phyloP scores from a whole-genome alignment of 768 basidiomycete genomes.

The Boletus reticuloceps region DNA sequence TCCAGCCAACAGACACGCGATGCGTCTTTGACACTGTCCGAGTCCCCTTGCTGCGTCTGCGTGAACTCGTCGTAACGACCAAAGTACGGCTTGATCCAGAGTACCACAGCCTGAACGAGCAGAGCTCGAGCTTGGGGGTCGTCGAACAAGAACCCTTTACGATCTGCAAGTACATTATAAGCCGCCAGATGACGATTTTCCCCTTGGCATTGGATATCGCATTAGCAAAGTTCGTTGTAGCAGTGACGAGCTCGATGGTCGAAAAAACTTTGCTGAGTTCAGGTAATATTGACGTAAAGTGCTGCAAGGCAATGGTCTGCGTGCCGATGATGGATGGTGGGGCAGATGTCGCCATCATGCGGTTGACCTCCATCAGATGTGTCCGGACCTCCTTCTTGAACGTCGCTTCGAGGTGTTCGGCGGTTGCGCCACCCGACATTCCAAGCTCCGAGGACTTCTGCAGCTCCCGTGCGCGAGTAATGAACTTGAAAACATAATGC shows the following conservation, averaged over 20 bases:
- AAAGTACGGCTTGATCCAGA: conserved; percentile 95
- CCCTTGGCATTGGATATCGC: conserved; percentile 75
- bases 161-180: conserved; percentile 91
- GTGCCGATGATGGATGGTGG: conserved; percentile 93
- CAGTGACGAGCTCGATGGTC: conserved; percentile 79
- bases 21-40: conserved; percentile 63
- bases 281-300: conserved; percentile 90
- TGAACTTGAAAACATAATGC: conserved; percentile 96
- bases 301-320: conserved; percentile 90
- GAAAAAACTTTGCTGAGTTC: conserved; percentile 80
- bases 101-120: conserved; percentile 82
- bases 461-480: conserved; percentile 83
- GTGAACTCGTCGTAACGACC: conserved; percentile 85
- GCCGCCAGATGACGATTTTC: conserved; percentile 88
- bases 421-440: conserved; percentile 76
- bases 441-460: conserved; percentile 81
- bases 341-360: conserved; percentile 79
- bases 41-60: conserved; percentile 60
- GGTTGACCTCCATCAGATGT: conserved; percentile 78
- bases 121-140: conserved; percentile 72
- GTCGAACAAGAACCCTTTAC: conserved; percentile 86
- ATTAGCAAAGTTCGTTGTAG: conserved; percentile 85
- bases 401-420: conserved; percentile 77
- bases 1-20: conserved; percentile 89
- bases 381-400: conserved; percentile 83